Conservation (phyloP, 352 stramenopile genomes). For the Phytophthora sojae region DNA sequence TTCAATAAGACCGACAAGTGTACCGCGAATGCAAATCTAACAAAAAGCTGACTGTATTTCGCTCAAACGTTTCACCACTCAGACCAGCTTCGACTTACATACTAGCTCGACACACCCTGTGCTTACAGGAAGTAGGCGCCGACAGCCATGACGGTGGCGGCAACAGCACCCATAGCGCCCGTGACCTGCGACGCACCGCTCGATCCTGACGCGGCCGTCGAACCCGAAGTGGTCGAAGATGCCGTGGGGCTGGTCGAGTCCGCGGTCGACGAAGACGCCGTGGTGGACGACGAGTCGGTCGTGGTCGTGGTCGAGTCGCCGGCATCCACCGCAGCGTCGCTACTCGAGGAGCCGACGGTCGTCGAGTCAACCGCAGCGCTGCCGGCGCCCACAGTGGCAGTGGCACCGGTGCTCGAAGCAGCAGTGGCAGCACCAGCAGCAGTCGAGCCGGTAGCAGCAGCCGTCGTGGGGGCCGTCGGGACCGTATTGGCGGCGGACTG, state of each 20-base stretch:
- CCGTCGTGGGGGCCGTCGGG: conserved; percentile 1
- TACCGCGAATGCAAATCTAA: no score
- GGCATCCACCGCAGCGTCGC: conserved; percentile 15
- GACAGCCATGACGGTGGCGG: conserved; percentile 28
- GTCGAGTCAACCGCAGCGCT: conserved; percentile 19
- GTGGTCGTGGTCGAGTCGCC: conserved; percentile 12
- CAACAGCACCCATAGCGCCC: conserved; percentile 27
- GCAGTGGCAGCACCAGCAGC: conserved; percentile 9
- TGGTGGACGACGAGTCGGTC: conserved; percentile 26
- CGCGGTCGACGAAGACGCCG: conserved; percentile 11
- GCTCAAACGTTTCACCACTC: neutral
- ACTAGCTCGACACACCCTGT: neutral
- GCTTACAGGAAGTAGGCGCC: conserved; percentile 40
- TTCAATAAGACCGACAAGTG: no score
- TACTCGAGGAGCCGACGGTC: conserved; percentile 20
- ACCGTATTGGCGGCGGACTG: conserved; percentile 27
- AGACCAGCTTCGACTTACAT: neutral
- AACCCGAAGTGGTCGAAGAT: conserved; percentile 11
- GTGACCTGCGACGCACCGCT: conserved; percentile 34
- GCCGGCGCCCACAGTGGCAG: conserved; percentile 16
- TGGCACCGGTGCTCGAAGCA: conserved; percentile 15
- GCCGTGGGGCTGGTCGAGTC: conserved; percentile 20
- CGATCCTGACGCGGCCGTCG: conserved; percentile 20
- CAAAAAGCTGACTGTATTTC: neutral
- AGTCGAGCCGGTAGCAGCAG: conserved; percentile 2